These are phyloP conservation scores for Sugiyamaella qingdaonensis DNA, from an alignment of 805 yeast genomes.

Conservation along the genomic window DNA sequence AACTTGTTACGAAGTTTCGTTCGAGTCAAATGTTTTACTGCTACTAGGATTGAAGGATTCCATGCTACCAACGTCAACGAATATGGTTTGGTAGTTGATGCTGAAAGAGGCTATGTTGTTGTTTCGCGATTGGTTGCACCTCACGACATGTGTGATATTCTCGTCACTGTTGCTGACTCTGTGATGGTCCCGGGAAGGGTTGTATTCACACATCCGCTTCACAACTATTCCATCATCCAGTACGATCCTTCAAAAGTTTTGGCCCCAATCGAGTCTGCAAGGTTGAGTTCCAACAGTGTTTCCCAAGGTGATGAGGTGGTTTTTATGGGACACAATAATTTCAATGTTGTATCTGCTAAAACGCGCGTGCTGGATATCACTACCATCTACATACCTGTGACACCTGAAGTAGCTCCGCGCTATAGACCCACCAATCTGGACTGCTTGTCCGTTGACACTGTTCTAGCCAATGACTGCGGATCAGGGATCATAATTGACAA, in stretches of 20 bases:
- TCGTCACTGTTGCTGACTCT: conserved; percentile 80
- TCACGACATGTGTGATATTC: conserved; percentile 73
- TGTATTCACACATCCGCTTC: conserved; percentile 80
- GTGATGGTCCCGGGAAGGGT: conserved; percentile 76
- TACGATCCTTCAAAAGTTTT: conserved; percentile 72
- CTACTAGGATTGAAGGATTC: conserved; percentile 72
- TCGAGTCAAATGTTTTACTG: conserved; percentile 58
- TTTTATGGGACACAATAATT: conserved; percentile 78
- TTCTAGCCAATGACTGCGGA: conserved; percentile 64
- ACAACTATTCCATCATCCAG: conserved; percentile 76
- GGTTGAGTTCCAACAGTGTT: conserved; percentile 51
- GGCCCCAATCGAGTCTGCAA: conserved; percentile 69
- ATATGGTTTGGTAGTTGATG: conserved; percentile 78
- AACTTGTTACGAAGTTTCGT: conserved; percentile 65
- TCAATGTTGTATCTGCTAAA: conserved; percentile 66
- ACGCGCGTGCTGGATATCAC: conserved; percentile 75
- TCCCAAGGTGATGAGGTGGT: conserved; percentile 69
- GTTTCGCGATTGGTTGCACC: conserved; percentile 78
- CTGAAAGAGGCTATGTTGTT: conserved; percentile 71
- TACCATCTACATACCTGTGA: conserved; percentile 67
- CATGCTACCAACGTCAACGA: conserved; percentile 31
- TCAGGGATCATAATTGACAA: conserved; percentile 75
- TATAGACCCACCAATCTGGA: conserved; percentile 84
- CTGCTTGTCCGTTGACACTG: conserved; percentile 69
- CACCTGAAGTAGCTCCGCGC: conserved; percentile 59